Conservation (phyloP, 768 basidiomycete species). For the Leucogyrophana mollusca region DNA sequence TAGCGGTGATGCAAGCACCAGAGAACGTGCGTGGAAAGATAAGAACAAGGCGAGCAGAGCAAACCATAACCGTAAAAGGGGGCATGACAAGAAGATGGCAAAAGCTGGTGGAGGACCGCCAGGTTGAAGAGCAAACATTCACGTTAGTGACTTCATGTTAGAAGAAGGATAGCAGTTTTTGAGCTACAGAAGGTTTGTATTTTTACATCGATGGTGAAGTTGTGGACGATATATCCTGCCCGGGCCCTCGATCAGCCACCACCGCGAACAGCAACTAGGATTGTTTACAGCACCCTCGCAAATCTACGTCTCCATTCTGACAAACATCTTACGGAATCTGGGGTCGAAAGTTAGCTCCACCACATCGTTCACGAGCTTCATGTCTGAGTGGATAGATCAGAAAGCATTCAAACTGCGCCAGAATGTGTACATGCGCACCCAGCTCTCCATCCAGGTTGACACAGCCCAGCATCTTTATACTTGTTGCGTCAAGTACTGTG, state of each 20-base stretch:
- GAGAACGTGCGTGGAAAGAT: constrained; percentile 71
- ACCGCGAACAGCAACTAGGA: too few species aligned
- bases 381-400: constrained; percentile 36
- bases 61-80: constrained; percentile 77
- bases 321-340: constrained; percentile 52
- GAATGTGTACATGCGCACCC: constrained; percentile 43
- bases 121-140: not conserved
- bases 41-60: constrained; percentile 71
- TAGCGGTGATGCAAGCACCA: constrained; percentile 37
- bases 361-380: constrained; percentile 60
- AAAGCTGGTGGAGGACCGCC: constrained; percentile 49
- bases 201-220: too few species aligned
- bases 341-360: constrained; percentile 61
- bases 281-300: not conserved
- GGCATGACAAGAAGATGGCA: constrained; percentile 89
- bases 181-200: not conserved
- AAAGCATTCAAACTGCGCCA: not conserved
- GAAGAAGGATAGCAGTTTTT: not conserved
- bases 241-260: too few species aligned
- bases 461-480: constrained; percentile 51
- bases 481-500: constrained; percentile 50
- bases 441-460: constrained; percentile 61
- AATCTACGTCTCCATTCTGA: constrained; percentile 2
- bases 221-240: too few species aligned
- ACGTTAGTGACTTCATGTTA: not conserved